These are phyloP conservation scores for Penicillium sp. DNA, from an alignment of 2,329 filamentous ascomycete species.

Conservation along the genomic window DNA sequence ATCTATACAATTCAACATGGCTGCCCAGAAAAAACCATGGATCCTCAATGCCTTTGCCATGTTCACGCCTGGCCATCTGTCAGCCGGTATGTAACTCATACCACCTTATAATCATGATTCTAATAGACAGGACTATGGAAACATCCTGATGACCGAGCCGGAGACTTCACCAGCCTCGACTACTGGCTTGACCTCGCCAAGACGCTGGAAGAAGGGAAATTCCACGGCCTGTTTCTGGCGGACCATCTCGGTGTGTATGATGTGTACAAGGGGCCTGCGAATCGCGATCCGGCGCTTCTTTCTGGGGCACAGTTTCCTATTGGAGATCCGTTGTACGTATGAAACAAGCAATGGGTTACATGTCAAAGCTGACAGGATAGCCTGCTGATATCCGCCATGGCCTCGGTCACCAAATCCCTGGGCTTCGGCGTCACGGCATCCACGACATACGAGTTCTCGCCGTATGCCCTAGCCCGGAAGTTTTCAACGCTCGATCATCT, in stretches of 20 bases:
- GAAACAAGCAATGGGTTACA: not conserved
- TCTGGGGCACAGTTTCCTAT: constrained; percentile 42
- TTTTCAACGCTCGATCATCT: constrained; percentile 55
- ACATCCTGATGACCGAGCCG: constrained; percentile 27
- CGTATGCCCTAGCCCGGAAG: constrained; percentile 52
- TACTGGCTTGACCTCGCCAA: constrained; percentile 49
- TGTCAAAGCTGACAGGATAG: not conserved
- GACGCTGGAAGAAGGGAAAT: constrained; percentile 46
- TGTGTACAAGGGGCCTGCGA: constrained; percentile 42
- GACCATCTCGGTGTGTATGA: constrained; percentile 48
- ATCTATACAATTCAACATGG: not conserved
- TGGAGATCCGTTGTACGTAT: constrained; percentile 38
- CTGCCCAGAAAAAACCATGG: constrained; percentile 1
- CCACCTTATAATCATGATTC: not conserved
- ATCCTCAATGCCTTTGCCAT: constrained; percentile 47
- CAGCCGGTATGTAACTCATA: constrained; percentile 23
- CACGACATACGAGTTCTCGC: constrained; percentile 50
- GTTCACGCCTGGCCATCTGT: constrained; percentile 45
- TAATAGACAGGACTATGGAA: constrained; percentile 13
- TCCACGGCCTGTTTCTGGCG: constrained; percentile 51
- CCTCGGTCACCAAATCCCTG: constrained; percentile 44
- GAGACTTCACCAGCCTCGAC: constrained; percentile 40
- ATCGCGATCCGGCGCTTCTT: constrained; percentile 36
- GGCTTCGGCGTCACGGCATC: constrained; percentile 53
- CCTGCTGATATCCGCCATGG: constrained; percentile 41